phyloP scores from a whole-genome alignment of 805 yeast genomes.

The Sungouiella blattae region DNA sequence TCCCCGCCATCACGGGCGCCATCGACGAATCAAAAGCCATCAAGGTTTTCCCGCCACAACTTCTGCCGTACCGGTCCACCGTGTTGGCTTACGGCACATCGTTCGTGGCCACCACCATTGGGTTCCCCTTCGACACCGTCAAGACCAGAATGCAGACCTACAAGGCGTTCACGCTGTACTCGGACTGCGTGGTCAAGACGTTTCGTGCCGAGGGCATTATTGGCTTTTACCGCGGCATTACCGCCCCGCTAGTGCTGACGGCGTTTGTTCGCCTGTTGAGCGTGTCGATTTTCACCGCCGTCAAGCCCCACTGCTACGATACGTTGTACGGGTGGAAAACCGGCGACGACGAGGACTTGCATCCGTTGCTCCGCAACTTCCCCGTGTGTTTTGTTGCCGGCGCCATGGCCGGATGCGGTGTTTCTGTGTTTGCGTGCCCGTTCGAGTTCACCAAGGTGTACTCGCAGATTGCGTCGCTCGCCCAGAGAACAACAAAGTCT shows the following conservation, averaged over 20 bases:
- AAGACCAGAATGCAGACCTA: slow-evolving; percentile 86
- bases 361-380: slow-evolving; percentile 38
- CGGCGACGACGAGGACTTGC: slow-evolving; percentile 14
- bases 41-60: slow-evolving; percentile 43
- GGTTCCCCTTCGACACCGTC: slow-evolving; percentile 82
- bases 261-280: slow-evolving; percentile 62
- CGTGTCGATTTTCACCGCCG: slow-evolving; percentile 58
- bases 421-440: slow-evolving; percentile 71
- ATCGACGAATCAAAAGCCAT: slow-evolving; percentile 45
- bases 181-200: slow-evolving; percentile 57
- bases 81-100: slow-evolving; percentile 64
- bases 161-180: slow-evolving; percentile 48
- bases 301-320: slow-evolving; percentile 40
- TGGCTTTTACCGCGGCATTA: slow-evolving; percentile 74
- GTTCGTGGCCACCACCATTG: slow-evolving; percentile 60
- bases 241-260: slow-evolving; percentile 69
- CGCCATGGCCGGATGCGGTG: slow-evolving; percentile 58
- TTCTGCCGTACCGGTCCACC: slow-evolving; percentile 55
- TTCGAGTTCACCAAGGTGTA: slow-evolving; percentile 81
- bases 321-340: slow-evolving; percentile 11
- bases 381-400: slow-evolving; percentile 57
- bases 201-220: slow-evolving; percentile 56
- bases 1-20: slow-evolving; percentile 61
- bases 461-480: slow-evolving; percentile 64
- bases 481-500: slow-evolving; percentile 19